phyloP scores from a whole-genome alignment of 139 green algal genomes.

The Haematococcus lacustris region DNA sequence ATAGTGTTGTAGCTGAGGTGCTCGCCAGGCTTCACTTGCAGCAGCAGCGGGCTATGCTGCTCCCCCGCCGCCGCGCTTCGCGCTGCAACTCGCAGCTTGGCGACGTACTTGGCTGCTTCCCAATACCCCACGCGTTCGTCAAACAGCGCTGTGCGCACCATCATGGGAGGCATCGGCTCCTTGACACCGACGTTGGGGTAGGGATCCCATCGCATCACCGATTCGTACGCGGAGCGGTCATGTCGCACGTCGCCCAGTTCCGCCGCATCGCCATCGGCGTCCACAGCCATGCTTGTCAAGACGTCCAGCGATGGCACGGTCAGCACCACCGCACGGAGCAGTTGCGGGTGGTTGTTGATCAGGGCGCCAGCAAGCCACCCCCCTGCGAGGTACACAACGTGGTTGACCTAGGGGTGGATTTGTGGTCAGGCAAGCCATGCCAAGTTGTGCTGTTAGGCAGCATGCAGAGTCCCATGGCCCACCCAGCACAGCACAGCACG shows the following conservation, averaged over 20 bases:
- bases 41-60: neutral
- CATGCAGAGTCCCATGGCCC: no score
- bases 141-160: neutral
- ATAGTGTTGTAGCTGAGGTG: neutral
- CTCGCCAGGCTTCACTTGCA: neutral
- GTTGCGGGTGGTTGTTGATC: constrained; percentile 1
- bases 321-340: constrained; percentile 9
- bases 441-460: no score
- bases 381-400: no score
- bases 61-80: no score
- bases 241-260: constrained; percentile 7
- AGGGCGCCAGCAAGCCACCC: constrained; percentile 16
- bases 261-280: neutral
- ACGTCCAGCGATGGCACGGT: constrained; percentile 8
- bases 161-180: neutral
- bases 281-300: neutral
- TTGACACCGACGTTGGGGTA: neutral
- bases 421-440: no score
- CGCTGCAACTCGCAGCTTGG: neutral
- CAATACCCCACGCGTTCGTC: neutral
- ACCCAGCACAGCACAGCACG: no score
- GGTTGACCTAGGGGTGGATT: no score
- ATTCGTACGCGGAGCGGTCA: neutral
- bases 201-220: neutral
- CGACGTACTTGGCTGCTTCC: neutral